phyloP scores from a whole-genome alignment of 1,284 basidiomycete species.

The Leccinum huronense region DNA sequence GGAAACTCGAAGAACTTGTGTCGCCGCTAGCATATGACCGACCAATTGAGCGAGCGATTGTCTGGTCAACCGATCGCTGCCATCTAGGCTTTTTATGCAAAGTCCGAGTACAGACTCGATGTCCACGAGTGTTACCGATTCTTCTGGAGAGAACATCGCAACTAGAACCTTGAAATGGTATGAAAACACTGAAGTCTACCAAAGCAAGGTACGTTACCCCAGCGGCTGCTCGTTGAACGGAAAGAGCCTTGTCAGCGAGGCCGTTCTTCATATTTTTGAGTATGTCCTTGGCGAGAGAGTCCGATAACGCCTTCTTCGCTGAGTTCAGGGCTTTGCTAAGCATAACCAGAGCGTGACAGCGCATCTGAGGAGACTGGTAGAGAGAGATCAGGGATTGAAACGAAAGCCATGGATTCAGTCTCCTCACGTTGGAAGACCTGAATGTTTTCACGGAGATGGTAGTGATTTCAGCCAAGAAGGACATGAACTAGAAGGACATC shows the following conservation, averaged over 20 bases:
- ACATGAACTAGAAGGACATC: constrained; percentile 75
- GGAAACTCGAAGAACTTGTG: constrained; percentile 71
- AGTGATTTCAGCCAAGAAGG: constrained; percentile 85
- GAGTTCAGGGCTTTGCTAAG: constrained; percentile 75
- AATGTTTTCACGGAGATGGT: constrained; percentile 63
- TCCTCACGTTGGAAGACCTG: constrained; percentile 67
- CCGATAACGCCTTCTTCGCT: constrained; percentile 82
- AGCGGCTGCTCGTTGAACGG: constrained; percentile 83
- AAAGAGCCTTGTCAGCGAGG: constrained; percentile 81
- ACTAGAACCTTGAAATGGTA: constrained; percentile 54
- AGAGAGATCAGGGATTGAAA: constrained; percentile 9
- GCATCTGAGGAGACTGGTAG: constrained; percentile 70
- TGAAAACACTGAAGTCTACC: constrained; percentile 12
- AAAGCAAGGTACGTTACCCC: constrained; percentile 49
- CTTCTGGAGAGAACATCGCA: constrained; percentile 59
- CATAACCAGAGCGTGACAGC: constrained; percentile 78
- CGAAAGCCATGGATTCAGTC: neutral
- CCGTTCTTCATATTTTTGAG: constrained; percentile 78
- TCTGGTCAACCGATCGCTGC: constrained; percentile 82
- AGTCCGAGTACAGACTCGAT: constrained; percentile 72
- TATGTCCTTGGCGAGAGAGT: constrained; percentile 78
- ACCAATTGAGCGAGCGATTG: constrained; percentile 76
- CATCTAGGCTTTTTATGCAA: constrained; percentile 77
- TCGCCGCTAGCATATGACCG: constrained; percentile 82
- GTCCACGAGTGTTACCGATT: constrained; percentile 61